Evolutionary conservation across 805 yeast species (phyloP).

Genomic region (Kurtzmaniella fragi): DNA sequence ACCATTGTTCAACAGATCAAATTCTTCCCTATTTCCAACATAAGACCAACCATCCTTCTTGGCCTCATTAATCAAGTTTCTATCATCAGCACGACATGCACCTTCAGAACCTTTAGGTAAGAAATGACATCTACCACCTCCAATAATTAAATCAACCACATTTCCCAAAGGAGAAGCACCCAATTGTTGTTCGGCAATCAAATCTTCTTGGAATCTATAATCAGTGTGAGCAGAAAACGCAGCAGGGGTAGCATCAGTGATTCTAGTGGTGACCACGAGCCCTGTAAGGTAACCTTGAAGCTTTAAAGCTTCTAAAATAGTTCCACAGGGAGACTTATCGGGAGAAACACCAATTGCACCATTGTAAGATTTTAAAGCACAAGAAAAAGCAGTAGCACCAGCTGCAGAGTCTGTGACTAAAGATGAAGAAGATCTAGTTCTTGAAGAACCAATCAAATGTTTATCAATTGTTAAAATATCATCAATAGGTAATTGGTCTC

Average conservation of each 20-base stretch:
- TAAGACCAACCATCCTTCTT: constrained; percentile 56
- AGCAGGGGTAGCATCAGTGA: constrained; percentile 96
- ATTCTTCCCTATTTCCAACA: constrained; percentile 53
- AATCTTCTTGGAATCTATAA: constrained; percentile 70
- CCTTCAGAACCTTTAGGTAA: constrained; percentile 47
- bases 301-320: constrained; percentile 83
- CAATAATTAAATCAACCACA: constrained; percentile 77
- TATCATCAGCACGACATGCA: constrained; percentile 66
- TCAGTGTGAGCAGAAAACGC: constrained; percentile 79
- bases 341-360: constrained; percentile 89
- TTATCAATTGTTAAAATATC: constrained; percentile 61
- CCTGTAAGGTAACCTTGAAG: constrained; percentile 79
- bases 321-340: constrained; percentile 71
- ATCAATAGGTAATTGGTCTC: constrained; percentile 48
- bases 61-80: constrained; percentile 66
- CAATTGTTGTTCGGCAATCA: constrained; percentile 82
- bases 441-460: constrained; percentile 72
- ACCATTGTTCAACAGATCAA: constrained; percentile 53
- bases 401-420: constrained; percentile 94
- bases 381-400: constrained; percentile 91
- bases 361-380: constrained; percentile 78
- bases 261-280: constrained; percentile 83
- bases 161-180: constrained; percentile 79
- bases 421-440: constrained; percentile 76
- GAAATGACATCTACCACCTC: constrained; percentile 89